Conservation (phyloP, 805 yeast species). For the Ogataea populi-albae region DNA sequence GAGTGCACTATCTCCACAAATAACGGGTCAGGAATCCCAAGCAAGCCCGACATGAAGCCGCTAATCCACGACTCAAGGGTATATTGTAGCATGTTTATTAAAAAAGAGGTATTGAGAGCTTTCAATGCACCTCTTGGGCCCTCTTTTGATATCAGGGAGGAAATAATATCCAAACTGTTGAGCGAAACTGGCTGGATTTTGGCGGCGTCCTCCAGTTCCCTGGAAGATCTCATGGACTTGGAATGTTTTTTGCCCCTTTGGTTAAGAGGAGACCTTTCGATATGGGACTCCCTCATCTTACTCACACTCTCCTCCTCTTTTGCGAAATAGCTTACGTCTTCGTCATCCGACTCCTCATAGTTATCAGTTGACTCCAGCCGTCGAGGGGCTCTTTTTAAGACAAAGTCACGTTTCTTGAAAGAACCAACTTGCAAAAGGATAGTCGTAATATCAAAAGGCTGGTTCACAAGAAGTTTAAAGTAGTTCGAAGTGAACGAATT, state of each 20-base stretch:
- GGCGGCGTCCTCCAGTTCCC: neutral
- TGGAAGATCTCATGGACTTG: slow-evolving; percentile 15
- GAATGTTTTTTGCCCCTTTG: slow-evolving; percentile 4
- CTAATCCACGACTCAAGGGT: slow-evolving; percentile 91
- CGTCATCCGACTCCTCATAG: slow-evolving; percentile 40
- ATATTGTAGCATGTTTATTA: slow-evolving; percentile 68
- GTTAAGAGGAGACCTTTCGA: slow-evolving; percentile 26
- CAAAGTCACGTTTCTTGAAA: slow-evolving; percentile 34
- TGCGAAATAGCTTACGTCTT: slow-evolving; percentile 24
- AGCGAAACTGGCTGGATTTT: slow-evolving; percentile 52
- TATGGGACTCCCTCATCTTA: slow-evolving; percentile 26
- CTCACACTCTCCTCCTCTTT: slow-evolving; percentile 23
- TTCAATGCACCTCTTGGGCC: slow-evolving; percentile 72
- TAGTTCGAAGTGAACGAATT: slow-evolving; percentile 67
- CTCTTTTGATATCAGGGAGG: slow-evolving; percentile 61
- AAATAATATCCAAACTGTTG: slow-evolving; percentile 64
- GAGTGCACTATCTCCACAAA: slow-evolving; percentile 81
- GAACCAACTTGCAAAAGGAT: slow-evolving; percentile 78
- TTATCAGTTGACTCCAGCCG: slow-evolving; percentile 1
- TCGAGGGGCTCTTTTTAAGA: neutral
- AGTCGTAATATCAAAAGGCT: slow-evolving; percentile 85
- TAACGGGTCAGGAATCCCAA: slow-evolving; percentile 84
- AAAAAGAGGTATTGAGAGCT: slow-evolving; percentile 75
- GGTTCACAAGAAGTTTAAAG: slow-evolving; percentile 64
- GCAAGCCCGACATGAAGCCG: slow-evolving; percentile 77